Conservation (phyloP, 371 early-diverging fungal genomes). For the Saksenaea oblongispora region DNA sequence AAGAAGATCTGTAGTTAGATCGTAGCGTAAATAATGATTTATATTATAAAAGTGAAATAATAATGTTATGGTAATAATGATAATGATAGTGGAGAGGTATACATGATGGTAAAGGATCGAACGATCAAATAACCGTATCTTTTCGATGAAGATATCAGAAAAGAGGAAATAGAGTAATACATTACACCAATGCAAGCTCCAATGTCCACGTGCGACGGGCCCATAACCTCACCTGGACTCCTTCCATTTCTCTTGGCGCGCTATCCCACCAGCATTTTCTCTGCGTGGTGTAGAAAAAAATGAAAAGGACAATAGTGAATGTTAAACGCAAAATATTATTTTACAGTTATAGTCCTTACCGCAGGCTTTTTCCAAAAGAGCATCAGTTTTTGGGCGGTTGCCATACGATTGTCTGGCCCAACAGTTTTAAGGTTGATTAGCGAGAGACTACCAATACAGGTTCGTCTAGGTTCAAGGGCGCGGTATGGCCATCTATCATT, state of each 20-base stretch:
- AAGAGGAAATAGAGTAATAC: too few species aligned
- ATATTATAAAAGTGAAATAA: neutral
- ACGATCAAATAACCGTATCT: too few species aligned
- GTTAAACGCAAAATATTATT: neutral
- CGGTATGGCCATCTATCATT: slow-evolving; percentile 72
- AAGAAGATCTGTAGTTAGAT: too few species aligned
- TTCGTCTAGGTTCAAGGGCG: slow-evolving; percentile 59
- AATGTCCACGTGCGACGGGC: slow-evolving; percentile 75
- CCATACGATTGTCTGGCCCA: slow-evolving; percentile 39
- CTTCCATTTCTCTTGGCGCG: slow-evolving; percentile 53
- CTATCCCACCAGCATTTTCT: slow-evolving; percentile 85
- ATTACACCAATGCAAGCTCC: slow-evolving; percentile 38
- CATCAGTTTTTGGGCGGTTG: slow-evolving; percentile 68
- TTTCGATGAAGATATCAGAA: too few species aligned
- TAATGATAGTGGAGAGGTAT: neutral
- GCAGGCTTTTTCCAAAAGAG: slow-evolving; percentile 80
- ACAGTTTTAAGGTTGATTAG: slow-evolving; percentile 61
- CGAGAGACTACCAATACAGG: slow-evolving; percentile 64
- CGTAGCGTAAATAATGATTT: too few species aligned
- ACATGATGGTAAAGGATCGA: too few species aligned
- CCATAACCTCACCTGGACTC: slow-evolving; percentile 63
- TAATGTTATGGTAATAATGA: neutral
- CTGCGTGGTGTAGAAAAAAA: slow-evolving; percentile 21
- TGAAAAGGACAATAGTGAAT: neutral
- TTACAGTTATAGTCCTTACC: too few species aligned